A percentile compares a stretch with the other conserved stretches of the same genome.
These are phyloP conservation scores for Ambrosiella xylebori DNA, from an alignment of 2,329 filamentous ascomycete species.

Conservation along the genomic window DNA sequence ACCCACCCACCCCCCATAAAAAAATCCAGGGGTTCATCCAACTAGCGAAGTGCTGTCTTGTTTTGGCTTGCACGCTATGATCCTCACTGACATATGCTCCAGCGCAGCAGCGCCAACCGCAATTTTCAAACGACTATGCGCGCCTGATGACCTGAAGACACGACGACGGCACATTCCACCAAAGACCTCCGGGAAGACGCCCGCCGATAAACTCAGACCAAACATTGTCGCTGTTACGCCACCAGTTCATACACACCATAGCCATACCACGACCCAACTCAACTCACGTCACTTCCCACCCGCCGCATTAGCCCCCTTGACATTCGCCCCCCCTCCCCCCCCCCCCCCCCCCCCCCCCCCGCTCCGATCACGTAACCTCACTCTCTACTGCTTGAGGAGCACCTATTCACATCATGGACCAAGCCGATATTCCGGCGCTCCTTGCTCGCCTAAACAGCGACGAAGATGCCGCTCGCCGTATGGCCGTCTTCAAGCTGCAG, in stretches of 20 bases:
- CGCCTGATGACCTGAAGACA: no score
- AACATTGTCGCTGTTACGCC: no score
- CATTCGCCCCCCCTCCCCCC: not conserved
- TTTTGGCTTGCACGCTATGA: not conserved
- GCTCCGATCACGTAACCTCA: not conserved
- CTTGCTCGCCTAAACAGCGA: slow-evolving; percentile 47
- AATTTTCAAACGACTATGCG: no score
- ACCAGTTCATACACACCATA: not conserved
- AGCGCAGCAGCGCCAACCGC: not conserved
- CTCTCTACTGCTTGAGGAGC: not conserved
- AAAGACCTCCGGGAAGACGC: no score
- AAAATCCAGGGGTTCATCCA: slow-evolving; percentile 1
- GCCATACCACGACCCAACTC: not conserved
- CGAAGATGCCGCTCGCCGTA: slow-evolving; percentile 87
- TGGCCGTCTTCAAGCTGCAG: slow-evolving; percentile 98
- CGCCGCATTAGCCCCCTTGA: not conserved
- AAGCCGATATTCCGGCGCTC: slow-evolving; percentile 48
- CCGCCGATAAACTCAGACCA: no score
- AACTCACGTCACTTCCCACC: no score
- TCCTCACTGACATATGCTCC: not conserved
- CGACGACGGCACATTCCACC: no score
- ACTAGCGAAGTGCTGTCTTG: not conserved
- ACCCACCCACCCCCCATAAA: not conserved
- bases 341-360: not conserved
- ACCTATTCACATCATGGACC: slow-evolving; percentile 34